These are phyloP conservation scores for Eimeria necatrix DNA, from an alignment of 169 alveolate genomes.

Conservation along the genomic window DNA sequence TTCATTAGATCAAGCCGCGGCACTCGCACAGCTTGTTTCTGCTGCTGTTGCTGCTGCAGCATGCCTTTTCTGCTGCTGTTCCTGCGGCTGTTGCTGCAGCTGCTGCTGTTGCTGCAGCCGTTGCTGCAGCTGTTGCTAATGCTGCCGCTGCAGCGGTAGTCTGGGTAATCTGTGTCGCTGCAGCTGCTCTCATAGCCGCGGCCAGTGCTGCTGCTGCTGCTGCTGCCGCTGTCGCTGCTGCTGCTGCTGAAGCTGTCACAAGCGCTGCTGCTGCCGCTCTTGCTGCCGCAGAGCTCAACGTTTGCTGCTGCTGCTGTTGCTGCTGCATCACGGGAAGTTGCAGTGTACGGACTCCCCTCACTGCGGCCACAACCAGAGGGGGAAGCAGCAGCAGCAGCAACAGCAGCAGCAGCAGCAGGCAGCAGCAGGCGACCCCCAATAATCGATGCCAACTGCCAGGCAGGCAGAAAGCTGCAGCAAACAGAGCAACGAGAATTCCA, in stretches of 20 bases:
- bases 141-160: background rate
- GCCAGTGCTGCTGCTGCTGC: constrained; percentile 19
- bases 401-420: constrained; percentile 48
- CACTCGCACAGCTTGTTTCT: background rate
- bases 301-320: constrained; percentile 55
- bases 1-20: background rate
- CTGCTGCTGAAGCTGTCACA: background rate
- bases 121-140: background rate
- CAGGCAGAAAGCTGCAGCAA: background rate
- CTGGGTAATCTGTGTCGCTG: background rate
- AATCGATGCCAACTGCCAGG: background rate
- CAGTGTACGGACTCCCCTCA: background rate
- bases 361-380: constrained; percentile 1
- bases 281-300: background rate
- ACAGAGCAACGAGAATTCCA: no score
- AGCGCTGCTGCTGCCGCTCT: constrained; percentile 34
- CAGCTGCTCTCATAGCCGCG: background rate
- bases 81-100: constrained; percentile 13
- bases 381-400: background rate
- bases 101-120: constrained; percentile 33
- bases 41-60: constrained; percentile 55
- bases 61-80: background rate
- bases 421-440: constrained; percentile 23
- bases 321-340: background rate
- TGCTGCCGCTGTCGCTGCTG: background rate